A percentile compares a stretch with the other conserved stretches of the same genome.
These are phyloP conservation scores for Boletus insuetus DNA, from an alignment of 768 basidiomycete species.

Conservation along the genomic window DNA sequence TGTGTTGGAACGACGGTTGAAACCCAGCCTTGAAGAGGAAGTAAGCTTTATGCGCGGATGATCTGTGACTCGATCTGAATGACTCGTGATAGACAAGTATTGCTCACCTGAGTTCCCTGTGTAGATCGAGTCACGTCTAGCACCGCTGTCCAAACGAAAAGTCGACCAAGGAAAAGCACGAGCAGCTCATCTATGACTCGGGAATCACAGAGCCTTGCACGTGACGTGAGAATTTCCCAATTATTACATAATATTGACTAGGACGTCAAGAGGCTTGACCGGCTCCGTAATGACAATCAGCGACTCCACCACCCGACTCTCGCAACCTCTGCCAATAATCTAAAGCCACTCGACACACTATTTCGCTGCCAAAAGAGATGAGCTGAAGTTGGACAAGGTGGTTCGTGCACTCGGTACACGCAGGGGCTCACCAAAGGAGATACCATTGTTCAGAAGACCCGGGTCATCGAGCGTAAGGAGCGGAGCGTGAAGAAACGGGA, in stretches of 20 bases:
- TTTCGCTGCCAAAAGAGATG: conserved; percentile 48
- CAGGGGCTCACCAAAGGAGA: conserved; percentile 71
- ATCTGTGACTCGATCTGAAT: conserved; percentile 16
- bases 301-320: too few species aligned
- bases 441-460: too few species aligned
- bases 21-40: not conserved
- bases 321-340: conserved; percentile 42
- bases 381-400: conserved; percentile 73
- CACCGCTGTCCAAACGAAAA: too few species aligned
- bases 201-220: too few species aligned
- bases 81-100: not conserved
- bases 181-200: too few species aligned
- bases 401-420: conserved; percentile 85
- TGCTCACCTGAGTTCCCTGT: too few species aligned
- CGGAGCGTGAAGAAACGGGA: conserved; percentile 52
- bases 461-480: conserved; percentile 64
- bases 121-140: too few species aligned
- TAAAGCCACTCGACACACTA: conserved; percentile 81
- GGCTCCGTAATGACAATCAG: too few species aligned
- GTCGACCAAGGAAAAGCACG: too few species aligned
- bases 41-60: not conserved
- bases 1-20: not conserved
- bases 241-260: too few species aligned
- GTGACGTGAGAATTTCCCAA: too few species aligned
- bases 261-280: too few species aligned